A percentile compares a stretch with the other conserved stretches of the same genome.
Evolutionary conservation across 192 early-diverging fungal species (phyloP).

Genomic region (Phlyctochytrium planicorne): DNA sequence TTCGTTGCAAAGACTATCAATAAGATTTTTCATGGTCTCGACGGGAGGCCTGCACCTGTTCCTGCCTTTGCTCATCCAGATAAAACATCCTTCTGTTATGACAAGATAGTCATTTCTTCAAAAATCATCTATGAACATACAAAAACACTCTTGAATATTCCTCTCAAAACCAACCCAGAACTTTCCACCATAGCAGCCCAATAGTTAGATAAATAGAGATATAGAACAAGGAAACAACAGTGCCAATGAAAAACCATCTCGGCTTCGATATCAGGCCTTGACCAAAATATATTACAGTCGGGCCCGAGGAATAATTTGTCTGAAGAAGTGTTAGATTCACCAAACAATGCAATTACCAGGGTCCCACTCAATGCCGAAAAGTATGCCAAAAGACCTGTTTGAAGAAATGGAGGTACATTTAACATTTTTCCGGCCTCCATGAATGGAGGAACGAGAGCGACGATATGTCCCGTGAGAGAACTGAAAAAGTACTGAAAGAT

Average conservation of each 20-base stretch:
- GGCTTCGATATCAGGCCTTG: slow-evolving; percentile 57
- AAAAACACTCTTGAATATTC: too few species aligned
- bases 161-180: slow-evolving; percentile 59
- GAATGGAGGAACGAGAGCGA: slow-evolving; percentile 68
- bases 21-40: not conserved
- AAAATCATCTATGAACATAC: too few species aligned
- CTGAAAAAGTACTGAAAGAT: slow-evolving; percentile 62
- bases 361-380: slow-evolving; percentile 66
- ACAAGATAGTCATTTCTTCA: too few species aligned
- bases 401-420: slow-evolving; percentile 52
- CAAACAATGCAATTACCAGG: slow-evolving; percentile 26
- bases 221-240: slow-evolving; percentile 47
- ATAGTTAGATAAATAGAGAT: slow-evolving; percentile 58
- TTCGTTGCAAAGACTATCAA: slow-evolving; percentile 13
- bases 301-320: slow-evolving; percentile 43
- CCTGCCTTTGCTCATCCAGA: too few species aligned
- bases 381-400: slow-evolving; percentile 58
- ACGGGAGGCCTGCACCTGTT: too few species aligned
- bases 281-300: slow-evolving; percentile 40
- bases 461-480: slow-evolving; percentile 68
- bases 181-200: slow-evolving; percentile 70
- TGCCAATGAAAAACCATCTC: slow-evolving; percentile 63
- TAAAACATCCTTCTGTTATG: too few species aligned
- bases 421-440: slow-evolving; percentile 68
- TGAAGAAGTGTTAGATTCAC: not conserved